Evolutionary conservation across 148 eudicot genomes (phyloP).

Genomic region (Amaranthus hypochondriacus): DNA sequence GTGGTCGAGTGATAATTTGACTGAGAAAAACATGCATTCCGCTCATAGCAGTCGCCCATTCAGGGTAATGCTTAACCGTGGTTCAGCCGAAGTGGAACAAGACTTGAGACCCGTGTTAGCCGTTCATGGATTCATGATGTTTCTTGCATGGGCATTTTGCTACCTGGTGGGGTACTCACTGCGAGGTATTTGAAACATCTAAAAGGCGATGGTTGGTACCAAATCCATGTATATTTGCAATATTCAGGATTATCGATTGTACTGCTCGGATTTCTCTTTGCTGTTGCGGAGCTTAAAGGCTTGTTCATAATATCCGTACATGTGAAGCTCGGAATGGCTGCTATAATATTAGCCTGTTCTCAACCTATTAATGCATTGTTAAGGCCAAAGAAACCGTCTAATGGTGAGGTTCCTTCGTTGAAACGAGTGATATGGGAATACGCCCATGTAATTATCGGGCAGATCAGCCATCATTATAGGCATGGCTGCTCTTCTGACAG

Average conservation of each 20-base stretch:
- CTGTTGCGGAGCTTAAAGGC: constrained; percentile 91
- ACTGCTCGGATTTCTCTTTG: constrained; percentile 84
- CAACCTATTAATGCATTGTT: constrained; percentile 77
- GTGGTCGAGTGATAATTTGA: constrained; percentile 70
- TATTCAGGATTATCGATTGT: constrained; percentile 79
- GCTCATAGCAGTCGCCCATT: constrained; percentile 71
- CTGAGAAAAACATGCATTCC: constrained; percentile 81
- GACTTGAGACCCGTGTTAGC: constrained; percentile 81
- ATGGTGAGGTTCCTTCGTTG: constrained; percentile 44
- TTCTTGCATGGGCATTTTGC: constrained; percentile 88
- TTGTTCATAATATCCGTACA: constrained; percentile 54
- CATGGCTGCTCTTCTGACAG: constrained; percentile 66
- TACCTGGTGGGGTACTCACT: constrained; percentile 78
- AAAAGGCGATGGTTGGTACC: constrained; percentile 81
- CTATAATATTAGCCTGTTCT: constrained; percentile 52
- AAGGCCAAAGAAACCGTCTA: constrained; percentile 67
- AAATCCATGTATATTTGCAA: constrained; percentile 79
- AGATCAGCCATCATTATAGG: constrained; percentile 67
- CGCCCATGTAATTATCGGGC: constrained; percentile 62
- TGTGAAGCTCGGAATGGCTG: constrained; percentile 76
- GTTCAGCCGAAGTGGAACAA: constrained; percentile 90
- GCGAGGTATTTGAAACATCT: constrained; percentile 77
- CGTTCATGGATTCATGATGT: constrained; percentile 98
- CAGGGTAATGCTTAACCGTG: constrained; percentile 66
- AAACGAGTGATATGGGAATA: constrained; percentile 79